Conservation (phyloP, 2,329 filamentous ascomycete genomes). For the Phaeosphaeria sp. region DNA sequence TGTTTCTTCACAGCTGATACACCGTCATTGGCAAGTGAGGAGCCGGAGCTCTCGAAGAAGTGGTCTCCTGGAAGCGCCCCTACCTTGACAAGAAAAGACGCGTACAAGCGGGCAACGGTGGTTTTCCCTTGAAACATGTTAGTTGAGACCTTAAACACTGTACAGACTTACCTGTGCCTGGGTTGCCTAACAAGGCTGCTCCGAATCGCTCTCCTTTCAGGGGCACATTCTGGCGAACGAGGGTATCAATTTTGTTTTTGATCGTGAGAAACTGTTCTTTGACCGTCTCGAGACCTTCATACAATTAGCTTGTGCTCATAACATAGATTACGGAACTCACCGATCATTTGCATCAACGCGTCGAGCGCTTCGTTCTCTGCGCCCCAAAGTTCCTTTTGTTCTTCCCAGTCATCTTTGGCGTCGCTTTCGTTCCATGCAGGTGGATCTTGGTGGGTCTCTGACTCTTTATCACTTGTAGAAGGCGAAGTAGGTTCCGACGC, state of each 20-base stretch:
- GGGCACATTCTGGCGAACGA: conserved; percentile 63
- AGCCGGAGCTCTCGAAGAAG: conserved; percentile 73
- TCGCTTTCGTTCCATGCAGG: conserved; percentile 29
- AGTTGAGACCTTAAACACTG: neutral
- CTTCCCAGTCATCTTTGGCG: conserved; percentile 64
- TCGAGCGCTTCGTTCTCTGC: conserved; percentile 64
- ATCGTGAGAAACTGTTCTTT: conserved; percentile 69
- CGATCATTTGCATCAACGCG: conserved; percentile 71
- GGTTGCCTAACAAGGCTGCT: conserved; percentile 71
- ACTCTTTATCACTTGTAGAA: neutral
- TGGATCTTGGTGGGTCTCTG: conserved; percentile 1
- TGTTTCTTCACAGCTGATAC: conserved; percentile 64
- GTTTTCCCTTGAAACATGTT: conserved; percentile 64
- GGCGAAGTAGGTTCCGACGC: neutral
- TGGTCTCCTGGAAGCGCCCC: conserved; percentile 65
- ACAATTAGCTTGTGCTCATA: neutral
- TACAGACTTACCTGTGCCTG: conserved; percentile 67
- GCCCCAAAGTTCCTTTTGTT: conserved; percentile 62
- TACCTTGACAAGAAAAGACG: conserved; percentile 66
- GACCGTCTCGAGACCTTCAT: conserved; percentile 64
- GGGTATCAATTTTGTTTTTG: conserved; percentile 68
- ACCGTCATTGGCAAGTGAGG: conserved; percentile 68
- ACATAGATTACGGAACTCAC: conserved; percentile 34
- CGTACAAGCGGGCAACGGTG: conserved; percentile 75
- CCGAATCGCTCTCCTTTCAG: conserved; percentile 67